A percentile compares a stretch with the other conserved stretches of the same genome.
phyloP scores from a whole-genome alignment of 2,329 filamentous ascomycete species.

The Tolypocladium ovalisporum region DNA sequence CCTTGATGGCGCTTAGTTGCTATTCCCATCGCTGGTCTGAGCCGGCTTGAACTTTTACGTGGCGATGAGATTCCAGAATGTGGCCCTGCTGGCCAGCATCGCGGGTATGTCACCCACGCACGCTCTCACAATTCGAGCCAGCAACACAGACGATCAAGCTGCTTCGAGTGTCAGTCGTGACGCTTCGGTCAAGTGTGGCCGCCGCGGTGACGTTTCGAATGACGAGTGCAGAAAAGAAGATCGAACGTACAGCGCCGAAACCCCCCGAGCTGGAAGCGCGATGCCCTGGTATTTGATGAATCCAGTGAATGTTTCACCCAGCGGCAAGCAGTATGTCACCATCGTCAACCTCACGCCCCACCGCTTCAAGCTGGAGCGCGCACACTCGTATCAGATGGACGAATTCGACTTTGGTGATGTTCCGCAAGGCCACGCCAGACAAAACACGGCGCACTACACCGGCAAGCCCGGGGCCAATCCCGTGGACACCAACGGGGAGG shows the following conservation, averaged over 20 bases:
- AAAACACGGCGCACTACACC: slow-evolving; percentile 17
- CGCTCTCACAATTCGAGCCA: background rate
- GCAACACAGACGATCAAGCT: background rate
- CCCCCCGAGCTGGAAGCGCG: background rate
- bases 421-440: slow-evolving; percentile 18
- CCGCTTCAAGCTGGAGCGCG: slow-evolving; percentile 11
- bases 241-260: background rate
- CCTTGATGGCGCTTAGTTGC: background rate
- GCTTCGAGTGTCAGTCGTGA: slow-evolving; percentile 22
- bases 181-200: slow-evolving; percentile 15
- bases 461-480: slow-evolving; percentile 2
- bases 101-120: background rate
- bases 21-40: background rate
- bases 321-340: slow-evolving; percentile 13
- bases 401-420: slow-evolving; percentile 20
- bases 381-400: slow-evolving; percentile 20
- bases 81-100: background rate
- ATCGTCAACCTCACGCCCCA: slow-evolving; percentile 24
- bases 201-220: background rate
- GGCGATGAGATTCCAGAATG: background rate
- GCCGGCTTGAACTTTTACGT: background rate
- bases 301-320: background rate
- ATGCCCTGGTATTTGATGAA: background rate
- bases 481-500: slow-evolving; percentile 19
- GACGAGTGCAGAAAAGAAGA: background rate